Evolutionary conservation across 148 eudicot species (phyloP).

Genomic region (Hydrangea macrophylla): DNA sequence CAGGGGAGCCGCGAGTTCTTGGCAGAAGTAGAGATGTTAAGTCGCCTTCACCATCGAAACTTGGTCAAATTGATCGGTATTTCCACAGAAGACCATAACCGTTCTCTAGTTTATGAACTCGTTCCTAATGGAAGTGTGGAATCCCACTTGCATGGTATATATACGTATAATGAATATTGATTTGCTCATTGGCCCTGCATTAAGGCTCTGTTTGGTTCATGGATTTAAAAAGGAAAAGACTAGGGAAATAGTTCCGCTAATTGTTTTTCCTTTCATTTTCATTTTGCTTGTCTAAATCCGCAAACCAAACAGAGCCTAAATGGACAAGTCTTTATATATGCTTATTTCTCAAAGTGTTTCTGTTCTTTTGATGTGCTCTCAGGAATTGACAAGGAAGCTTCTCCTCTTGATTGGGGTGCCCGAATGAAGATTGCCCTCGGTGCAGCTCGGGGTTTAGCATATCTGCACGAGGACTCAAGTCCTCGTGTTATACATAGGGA

Average conservation of each 20-base stretch:
- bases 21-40: slow-evolving; percentile 97
- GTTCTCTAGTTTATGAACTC: slow-evolving; percentile 88
- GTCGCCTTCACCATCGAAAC: slow-evolving; percentile 87
- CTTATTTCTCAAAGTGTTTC: no score
- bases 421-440: slow-evolving; percentile 92
- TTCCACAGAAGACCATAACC: slow-evolving; percentile 60
- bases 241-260: no score
- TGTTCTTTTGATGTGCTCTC: slow-evolving; percentile 1
- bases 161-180: background rate
- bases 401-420: slow-evolving; percentile 81
- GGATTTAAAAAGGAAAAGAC: no score
- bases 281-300: no score
- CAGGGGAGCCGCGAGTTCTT: slow-evolving; percentile 89
- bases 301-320: background rate
- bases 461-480: slow-evolving; percentile 94
- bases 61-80: slow-evolving; percentile 88
- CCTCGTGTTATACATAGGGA: slow-evolving; percentile 98
- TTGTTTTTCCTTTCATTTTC: no score
- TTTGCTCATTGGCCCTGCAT: no score
- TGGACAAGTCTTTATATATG: background rate
- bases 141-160: slow-evolving; percentile 87
- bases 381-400: slow-evolving; percentile 66
- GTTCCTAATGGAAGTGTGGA: slow-evolving; percentile 98
- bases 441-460: slow-evolving; percentile 92
- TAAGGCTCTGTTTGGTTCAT: no score